Evolutionary conservation across 139 green algal species (phyloP), one percentile per base, ranked within the genome.

Genomic region (Zygnema circumcarinatum): DNA sequence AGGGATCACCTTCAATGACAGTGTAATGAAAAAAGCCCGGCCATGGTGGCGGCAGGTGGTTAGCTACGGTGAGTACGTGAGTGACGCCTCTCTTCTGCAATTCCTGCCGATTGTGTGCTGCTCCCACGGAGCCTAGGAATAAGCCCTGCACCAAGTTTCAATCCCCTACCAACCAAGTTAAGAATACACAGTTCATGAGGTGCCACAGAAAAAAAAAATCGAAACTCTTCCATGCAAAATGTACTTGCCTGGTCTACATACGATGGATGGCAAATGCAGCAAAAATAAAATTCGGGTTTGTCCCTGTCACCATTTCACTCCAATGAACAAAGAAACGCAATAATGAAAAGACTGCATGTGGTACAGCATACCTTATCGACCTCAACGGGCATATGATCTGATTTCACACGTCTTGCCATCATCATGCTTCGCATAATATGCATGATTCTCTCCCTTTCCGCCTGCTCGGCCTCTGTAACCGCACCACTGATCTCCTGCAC

Each of bases 81-180:
- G 94, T 96, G 83, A 98, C 93, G 68, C 94, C 94, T 76, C 96
- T 91, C 85, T 97, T 92, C 2, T 90, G 83, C 78, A 98, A 90
- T 86, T 96, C 73, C 85, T 97, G 93, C 74, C 93, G 90, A 53
- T 79, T 93, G 92, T 95, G 90, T 0, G 96, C 94, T 39, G 93
- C 92, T 74, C 97, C 94, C 0, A 96, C 94, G 2, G 89, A 93
- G 20, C 94, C 95, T 36, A 98, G 79, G 81, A 92, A 98, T 41
- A 98, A 88, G 1, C 89, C 41, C 1, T 91, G 91, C 40, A 91
- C 38, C 42, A 98, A 7, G 16, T 62, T 62, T 16, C 47, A 7
- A 62, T 25, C 7, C 16, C 47, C n/a, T n/a, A n/a, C n/a, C n/a
- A n/a, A n/a, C n/a, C n/a, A n/a, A n/a, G n/a, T n/a, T n/a, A n/a